Percentiles rank a stretch among this genome's conserved stretches.
phyloP scores from a whole-genome alignment of 768 basidiomycete genomes.

The Termitomyces heimii region DNA sequence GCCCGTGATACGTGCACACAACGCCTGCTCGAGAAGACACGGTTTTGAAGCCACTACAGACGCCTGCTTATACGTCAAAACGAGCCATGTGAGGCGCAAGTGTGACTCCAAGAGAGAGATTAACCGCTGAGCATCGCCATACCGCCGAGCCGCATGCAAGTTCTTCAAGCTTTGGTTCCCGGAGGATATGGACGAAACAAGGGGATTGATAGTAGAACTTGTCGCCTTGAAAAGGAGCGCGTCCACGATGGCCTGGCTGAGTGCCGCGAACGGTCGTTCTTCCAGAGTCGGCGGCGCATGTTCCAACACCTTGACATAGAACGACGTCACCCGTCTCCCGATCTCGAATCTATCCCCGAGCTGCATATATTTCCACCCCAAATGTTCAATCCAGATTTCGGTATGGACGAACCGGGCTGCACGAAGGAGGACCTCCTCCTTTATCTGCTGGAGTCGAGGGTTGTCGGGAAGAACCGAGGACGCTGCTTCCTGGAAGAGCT shows the following conservation, averaged over 20 bases:
- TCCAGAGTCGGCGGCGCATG: constrained; percentile 50
- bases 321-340: constrained; percentile 53
- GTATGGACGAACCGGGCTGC: constrained; percentile 75
- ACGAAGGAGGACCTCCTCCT: constrained; percentile 79
- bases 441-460: constrained; percentile 59
- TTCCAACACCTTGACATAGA: constrained; percentile 65
- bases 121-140: constrained; percentile 63
- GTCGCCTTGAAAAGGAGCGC: constrained; percentile 70
- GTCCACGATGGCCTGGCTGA: constrained; percentile 64
- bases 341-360: constrained; percentile 84
- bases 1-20: constrained; percentile 58
- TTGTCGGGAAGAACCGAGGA: constrained; percentile 52
- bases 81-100: constrained; percentile 52
- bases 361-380: constrained; percentile 81
- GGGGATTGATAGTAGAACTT: constrained; percentile 74
- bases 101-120: constrained; percentile 65
- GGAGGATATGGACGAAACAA: constrained; percentile 64
- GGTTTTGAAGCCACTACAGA: constrained; percentile 35
- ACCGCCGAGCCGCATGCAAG: constrained; percentile 58
- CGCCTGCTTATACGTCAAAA: constrained; percentile 61
- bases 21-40: constrained; percentile 70
- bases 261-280: constrained; percentile 50
- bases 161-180: constrained; percentile 53
- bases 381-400: constrained; percentile 84
- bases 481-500: constrained; percentile 70